Base-by-base conservation (phyloP, 108 stramenopile species). In the Cylindrotheca fusiformis region DNA sequence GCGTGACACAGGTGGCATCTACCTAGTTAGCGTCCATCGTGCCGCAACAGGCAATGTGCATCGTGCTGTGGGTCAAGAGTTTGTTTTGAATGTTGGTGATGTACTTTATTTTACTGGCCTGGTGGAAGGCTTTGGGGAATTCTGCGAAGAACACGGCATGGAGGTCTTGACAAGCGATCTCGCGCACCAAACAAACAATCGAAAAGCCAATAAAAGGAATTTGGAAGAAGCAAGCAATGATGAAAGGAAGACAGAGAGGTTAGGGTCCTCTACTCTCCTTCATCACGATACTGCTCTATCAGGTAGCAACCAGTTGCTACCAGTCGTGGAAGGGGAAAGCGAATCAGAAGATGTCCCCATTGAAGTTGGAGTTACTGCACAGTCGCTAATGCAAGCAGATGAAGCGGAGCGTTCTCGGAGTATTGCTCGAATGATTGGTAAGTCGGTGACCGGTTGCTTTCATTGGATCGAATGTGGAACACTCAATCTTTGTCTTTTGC, bases 1-100 rank as follows among this genome's bases (percentile, higher is more conserved):
- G 62, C 74, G 90, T 53, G 85, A 91, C 61, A 87, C 90, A 32
- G 81, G 84, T 36, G 90, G 88, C 19, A 78, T 91, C 45, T 95
- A 80, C 55, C 68, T 95, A 18, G 87, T 88, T 19, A 67, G 65
- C 63, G 94, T 95, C 20, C 85, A 90, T 76, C 82, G 90, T 58
- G 77, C 84, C 3, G 75, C 80, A 20, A 87, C 91, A 12, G 91
- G 91, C 21, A 90, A 88, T 57, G 69, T 91, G 18, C 85, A 90
- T 74, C 70, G 88, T 29, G 94, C 94, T 27, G 94, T 95, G 6
- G 86, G 90, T n/a, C 83, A 82, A 56, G 88, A 95, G 4, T 91
- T 95, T 64, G 86, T 91, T 14, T 60, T 95, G 41, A 84, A 87
- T 64, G 90, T 75, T 0, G 88, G 84, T 49, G 94, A 95, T 72